Base-by-base conservation (phyloP, 1,284 basidiomycete genomes). In the Agaricales sp. region DNA sequence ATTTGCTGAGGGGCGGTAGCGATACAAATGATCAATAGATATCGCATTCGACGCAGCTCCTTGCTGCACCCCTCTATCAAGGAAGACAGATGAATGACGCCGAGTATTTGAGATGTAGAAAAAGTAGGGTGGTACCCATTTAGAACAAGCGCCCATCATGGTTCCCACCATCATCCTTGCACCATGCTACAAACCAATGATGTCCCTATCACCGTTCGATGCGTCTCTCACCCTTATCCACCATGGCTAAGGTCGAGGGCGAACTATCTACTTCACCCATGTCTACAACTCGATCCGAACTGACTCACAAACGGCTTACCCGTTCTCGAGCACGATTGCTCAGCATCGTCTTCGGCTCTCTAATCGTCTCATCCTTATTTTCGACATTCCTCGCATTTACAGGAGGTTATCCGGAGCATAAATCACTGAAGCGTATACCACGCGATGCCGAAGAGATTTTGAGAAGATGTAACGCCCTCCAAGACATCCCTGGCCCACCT, bases 401-500 rank as follows among this genome's bases (percentile, higher is more conserved):
- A 6, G 14, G 26, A 30, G 14, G 6, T 14, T 6, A 30, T 14
- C 26, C 6, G 6, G 26, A 30, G 26, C 6, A 6, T 30, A 30
- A 14, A 30, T 30, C 26, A 6, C 6, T 14, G 6, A 30, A 30
- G 26, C 6, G 14, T 14, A 30, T 30, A 6, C 26, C 14, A 30
- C 14, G 14, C 14, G 14, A 59, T 23, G 63, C 61, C 4, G 50
- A 56, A 22, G 56, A 56, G 38, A 60, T 58, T 19, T 55, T 65
- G 13, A 59, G 61, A n/a, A 66, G 63, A 48, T 80, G 77, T 54
- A 58, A 60, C 12, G 56, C 66, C 26, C 59, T 76, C 19, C 51
- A 61, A 19, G 48, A 59, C 11, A 58, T 64, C 37, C 64, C 68
- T n/a, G 70, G 72, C 1, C 68, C 74, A 19, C 64, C 77, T 2